These are phyloP conservation scores for Clonostachys rosea DNA, from an alignment of 2,329 filamentous ascomycete species.

Conservation along the genomic window DNA sequence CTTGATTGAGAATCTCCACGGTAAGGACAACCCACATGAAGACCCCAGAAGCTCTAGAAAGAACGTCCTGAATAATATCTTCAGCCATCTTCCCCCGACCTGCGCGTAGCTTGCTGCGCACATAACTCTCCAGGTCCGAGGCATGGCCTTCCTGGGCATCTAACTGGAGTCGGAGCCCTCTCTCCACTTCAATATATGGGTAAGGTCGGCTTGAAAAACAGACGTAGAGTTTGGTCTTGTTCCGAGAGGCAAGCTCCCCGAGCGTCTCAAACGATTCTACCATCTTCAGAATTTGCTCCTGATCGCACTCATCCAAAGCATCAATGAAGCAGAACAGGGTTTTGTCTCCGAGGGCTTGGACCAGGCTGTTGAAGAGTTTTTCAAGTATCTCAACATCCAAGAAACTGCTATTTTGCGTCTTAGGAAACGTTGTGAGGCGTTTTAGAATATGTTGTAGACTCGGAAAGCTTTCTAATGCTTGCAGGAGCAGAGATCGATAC, in stretches of 20 bases:
- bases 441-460: conserved; percentile 19
- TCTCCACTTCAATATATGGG: conserved; percentile 25
- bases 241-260: conserved; percentile 14
- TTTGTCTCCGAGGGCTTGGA: background rate
- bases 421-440: too few species aligned
- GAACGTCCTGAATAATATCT: background rate
- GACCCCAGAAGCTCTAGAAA: conserved; percentile 24
- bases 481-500: conserved; percentile 41
- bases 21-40: conserved; percentile 36
- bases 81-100: background rate
- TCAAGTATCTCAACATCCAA: background rate
- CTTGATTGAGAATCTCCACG: conserved; percentile 26
- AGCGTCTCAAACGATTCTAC: conserved; percentile 31
- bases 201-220: conserved; percentile 41
- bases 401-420: background rate
- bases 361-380: background rate
- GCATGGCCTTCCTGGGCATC: conserved; percentile 15
- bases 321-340: conserved; percentile 5
- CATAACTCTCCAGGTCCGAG: conserved; percentile 13
- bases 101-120: conserved; percentile 4
- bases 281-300: conserved; percentile 18
- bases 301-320: conserved; percentile 9
- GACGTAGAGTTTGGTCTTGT: conserved; percentile 15
- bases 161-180: conserved; percentile 13
- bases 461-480: conserved; percentile 29